Evolutionary conservation across 768 basidiomycete species (phyloP).

Genomic region (Podaxis mareebaensis): DNA sequence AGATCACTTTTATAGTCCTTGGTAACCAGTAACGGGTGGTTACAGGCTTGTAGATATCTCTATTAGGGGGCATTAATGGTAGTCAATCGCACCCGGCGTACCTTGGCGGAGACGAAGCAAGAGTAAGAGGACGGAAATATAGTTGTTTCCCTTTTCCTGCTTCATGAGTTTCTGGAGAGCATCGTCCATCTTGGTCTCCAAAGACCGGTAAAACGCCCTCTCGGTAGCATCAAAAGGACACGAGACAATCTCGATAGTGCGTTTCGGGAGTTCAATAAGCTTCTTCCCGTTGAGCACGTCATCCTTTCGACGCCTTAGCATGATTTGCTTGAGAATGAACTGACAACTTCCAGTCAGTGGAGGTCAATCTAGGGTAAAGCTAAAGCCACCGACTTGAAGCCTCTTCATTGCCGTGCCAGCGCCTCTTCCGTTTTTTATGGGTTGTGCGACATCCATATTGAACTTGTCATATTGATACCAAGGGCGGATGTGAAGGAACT

Average conservation of each 20-base stretch:
- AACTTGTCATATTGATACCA: slow-evolving; percentile 80
- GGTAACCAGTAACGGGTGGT: slow-evolving; percentile 82
- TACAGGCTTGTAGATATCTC: slow-evolving; percentile 62
- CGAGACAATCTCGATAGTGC: slow-evolving; percentile 67
- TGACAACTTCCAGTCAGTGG: slow-evolving; percentile 25
- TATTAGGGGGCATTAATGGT: background rate
- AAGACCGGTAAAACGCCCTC: slow-evolving; percentile 71
- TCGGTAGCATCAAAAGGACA: slow-evolving; percentile 82
- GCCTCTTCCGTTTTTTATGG: slow-evolving; percentile 67
- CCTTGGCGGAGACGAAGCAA: slow-evolving; percentile 90
- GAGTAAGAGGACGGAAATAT: slow-evolving; percentile 70
- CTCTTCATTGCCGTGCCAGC: slow-evolving; percentile 77
- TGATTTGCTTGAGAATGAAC: slow-evolving; percentile 81
- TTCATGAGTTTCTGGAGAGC: slow-evolving; percentile 69
- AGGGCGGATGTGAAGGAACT: slow-evolving; percentile 84
- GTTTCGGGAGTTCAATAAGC: slow-evolving; percentile 77
- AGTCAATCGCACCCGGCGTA: slow-evolving; percentile 29
- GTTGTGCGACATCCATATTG: slow-evolving; percentile 74
- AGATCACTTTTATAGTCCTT: slow-evolving; percentile 73
- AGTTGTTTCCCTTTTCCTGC: slow-evolving; percentile 54
- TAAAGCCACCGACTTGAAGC: slow-evolving; percentile 56
- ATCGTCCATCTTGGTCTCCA: slow-evolving; percentile 67
- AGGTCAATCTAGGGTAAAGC: background rate
- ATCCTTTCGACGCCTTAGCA: slow-evolving; percentile 87
- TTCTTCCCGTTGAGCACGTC: slow-evolving; percentile 75